These are phyloP conservation scores for Antarctomyces pellizariae DNA, from an alignment of 495 filamentous ascomycete genomes.

Conservation along the genomic window DNA sequence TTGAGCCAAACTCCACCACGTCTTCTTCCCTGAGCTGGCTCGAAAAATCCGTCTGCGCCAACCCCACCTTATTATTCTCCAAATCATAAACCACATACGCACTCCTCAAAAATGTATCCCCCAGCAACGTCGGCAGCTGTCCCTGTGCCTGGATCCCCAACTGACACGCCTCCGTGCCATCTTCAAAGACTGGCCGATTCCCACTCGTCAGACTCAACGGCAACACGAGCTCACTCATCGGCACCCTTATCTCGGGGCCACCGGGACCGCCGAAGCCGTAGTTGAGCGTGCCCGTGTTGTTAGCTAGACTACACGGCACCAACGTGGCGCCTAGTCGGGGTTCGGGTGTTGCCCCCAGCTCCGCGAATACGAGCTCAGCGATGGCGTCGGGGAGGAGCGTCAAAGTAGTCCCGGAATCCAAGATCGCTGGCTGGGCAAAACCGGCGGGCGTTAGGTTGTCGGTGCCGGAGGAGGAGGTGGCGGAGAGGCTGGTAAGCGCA, in stretches of 20 bases:
- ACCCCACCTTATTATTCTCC: slow-evolving; percentile 61
- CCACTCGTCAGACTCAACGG: slow-evolving; percentile 27
- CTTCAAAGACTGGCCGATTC: slow-evolving; percentile 23
- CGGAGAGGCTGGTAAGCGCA: slow-evolving; percentile 35
- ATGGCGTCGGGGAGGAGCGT: slow-evolving; percentile 62
- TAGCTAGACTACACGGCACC: slow-evolving; percentile 44
- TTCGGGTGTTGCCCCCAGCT: slow-evolving; percentile 36
- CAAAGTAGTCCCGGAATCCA: slow-evolving; percentile 78
- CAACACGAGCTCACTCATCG: slow-evolving; percentile 56
- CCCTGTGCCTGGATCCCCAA: slow-evolving; percentile 58
- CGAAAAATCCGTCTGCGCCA: slow-evolving; percentile 79
- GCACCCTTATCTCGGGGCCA: slow-evolving; percentile 43
- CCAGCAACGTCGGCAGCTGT: slow-evolving; percentile 39
- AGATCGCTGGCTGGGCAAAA: slow-evolving; percentile 40
- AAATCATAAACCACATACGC: slow-evolving; percentile 93
- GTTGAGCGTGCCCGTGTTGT: slow-evolving; percentile 36
- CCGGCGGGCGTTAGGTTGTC: slow-evolving; percentile 25
- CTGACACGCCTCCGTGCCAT: slow-evolving; percentile 36
- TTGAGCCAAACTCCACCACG: slow-evolving; percentile 25
- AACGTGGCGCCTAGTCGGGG: slow-evolving; percentile 26
- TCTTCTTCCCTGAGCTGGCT: slow-evolving; percentile 33
- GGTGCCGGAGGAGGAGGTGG: slow-evolving; percentile 20
- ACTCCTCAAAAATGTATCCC: slow-evolving; percentile 86
- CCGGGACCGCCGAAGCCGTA: slow-evolving; percentile 46
- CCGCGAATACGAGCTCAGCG: slow-evolving; percentile 37